phyloP scores from a whole-genome alignment of 2,329 filamentous ascomycete species.

The Aspergillus pseudoviridinutans region DNA sequence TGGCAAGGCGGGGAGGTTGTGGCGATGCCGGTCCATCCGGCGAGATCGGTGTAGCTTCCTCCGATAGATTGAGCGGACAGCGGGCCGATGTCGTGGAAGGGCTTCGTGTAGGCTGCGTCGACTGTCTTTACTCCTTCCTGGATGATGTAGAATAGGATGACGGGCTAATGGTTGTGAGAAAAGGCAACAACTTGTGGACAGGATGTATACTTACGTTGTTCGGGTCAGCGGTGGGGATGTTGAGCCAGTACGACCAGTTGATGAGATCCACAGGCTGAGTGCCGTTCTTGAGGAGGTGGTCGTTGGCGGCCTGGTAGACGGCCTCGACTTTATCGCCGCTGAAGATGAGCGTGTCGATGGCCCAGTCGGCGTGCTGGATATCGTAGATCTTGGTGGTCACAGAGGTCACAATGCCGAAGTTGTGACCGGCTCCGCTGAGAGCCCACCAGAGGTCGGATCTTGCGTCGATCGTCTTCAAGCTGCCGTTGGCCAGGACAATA shows the following conservation, averaged over 20 bases:
- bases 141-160: constrained; percentile 30
- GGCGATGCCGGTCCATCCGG: constrained; percentile 42
- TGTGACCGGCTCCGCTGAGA: constrained; percentile 55
- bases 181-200: background rate
- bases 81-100: constrained; percentile 44
- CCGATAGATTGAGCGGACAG: constrained; percentile 25
- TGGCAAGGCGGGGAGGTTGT: constrained; percentile 39
- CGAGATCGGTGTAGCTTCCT: constrained; percentile 47
- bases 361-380: constrained; percentile 33
- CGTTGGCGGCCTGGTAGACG: constrained; percentile 47
- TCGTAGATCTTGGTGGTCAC: constrained; percentile 48
- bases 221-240: constrained; percentile 21
- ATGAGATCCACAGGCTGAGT: constrained; percentile 44
- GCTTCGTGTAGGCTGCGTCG: constrained; percentile 38
- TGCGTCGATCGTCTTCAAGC: constrained; percentile 34
- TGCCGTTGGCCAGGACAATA: constrained; percentile 51
- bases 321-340: constrained; percentile 48
- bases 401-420: constrained; percentile 55
- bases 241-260: constrained; percentile 44
- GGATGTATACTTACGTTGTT: constrained; percentile 15
- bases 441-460: constrained; percentile 55
- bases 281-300: constrained; percentile 42
- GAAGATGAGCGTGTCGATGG: constrained; percentile 44
- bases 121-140: constrained; percentile 37
- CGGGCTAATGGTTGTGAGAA: constrained; percentile 14